Evolutionary conservation across 306 rosid species (phyloP).

Genomic region (Cajanus cajan): DNA sequence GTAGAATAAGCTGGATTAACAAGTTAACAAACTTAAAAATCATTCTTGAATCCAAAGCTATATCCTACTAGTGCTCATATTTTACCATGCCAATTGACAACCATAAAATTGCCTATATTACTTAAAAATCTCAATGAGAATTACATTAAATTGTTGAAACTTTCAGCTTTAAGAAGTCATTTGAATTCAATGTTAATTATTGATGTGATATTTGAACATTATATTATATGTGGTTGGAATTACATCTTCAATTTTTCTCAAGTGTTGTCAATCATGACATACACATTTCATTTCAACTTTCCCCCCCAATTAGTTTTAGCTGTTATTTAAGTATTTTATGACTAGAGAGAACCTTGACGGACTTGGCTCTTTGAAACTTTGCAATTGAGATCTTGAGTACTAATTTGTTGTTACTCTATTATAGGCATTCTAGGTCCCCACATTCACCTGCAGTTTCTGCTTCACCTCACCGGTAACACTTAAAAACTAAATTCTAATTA

Average conservation of each 20-base stretch:
- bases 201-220: conserved; percentile 6
- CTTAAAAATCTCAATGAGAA: neutral
- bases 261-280: neutral
- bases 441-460: conserved; percentile 45
- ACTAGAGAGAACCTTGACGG: conserved; percentile 1
- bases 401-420: conserved; percentile 21
- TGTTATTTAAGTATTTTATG: conserved; percentile 12
- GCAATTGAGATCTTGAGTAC: conserved; percentile 11
- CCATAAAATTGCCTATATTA: neutral
- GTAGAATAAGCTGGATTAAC: neutral
- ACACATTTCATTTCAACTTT: neutral
- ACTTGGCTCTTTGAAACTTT: conserved; percentile 5
- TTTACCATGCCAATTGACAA: neutral
- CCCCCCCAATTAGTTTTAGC: neutral
- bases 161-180: neutral
- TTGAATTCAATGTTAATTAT: conserved; percentile 22
- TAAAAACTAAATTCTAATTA: neutral
- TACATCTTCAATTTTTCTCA: conserved; percentile 4
- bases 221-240: neutral
- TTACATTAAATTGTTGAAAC: neutral
- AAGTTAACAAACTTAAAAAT: neutral
- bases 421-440: conserved; percentile 57
- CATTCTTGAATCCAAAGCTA: neutral
- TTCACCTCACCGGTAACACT: conserved; percentile 49
- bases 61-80: neutral